These are phyloP conservation scores for Teratosphaeria zuluensis DNA, from an alignment of 2,329 filamentous ascomycete species.

Conservation along the genomic window DNA sequence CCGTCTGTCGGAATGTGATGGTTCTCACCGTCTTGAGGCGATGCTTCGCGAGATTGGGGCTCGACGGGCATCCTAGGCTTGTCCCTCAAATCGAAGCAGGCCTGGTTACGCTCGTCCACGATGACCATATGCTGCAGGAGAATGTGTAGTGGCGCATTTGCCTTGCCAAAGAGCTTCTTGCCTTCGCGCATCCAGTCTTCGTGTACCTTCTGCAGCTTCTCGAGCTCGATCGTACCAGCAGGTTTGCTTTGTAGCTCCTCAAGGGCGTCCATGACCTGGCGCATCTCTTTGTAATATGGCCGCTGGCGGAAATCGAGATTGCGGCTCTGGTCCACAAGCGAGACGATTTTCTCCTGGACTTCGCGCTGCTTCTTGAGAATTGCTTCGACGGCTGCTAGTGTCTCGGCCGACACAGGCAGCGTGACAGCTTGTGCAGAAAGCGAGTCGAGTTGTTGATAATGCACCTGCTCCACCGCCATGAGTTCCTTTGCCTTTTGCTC, in stretches of 20 bases:
- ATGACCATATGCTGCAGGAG: constrained; percentile 90
- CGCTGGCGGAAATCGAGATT: constrained; percentile 66
- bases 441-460: constrained; percentile 90
- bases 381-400: constrained; percentile 71
- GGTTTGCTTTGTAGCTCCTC: constrained; percentile 90
- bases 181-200: constrained; percentile 99
- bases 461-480: constrained; percentile 80
- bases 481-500: constrained; percentile 87
- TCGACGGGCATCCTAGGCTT: constrained; percentile 84
- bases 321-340: constrained; percentile 68
- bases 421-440: constrained; percentile 72
- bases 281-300: constrained; percentile 82
- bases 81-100: constrained; percentile 86
- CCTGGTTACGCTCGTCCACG: constrained; percentile 77
- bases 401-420: constrained; percentile 74
- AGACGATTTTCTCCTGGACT: constrained; percentile 77
- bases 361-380: constrained; percentile 94
- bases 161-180: constrained; percentile 96
- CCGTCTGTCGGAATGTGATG: constrained; percentile 35
- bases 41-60: constrained; percentile 76
- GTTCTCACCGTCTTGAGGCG: constrained; percentile 35
- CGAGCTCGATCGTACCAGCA: constrained; percentile 78
- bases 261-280: constrained; percentile 76
- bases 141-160: constrained; percentile 93
- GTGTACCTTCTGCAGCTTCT: constrained; percentile 87